These are phyloP conservation scores for Millerozyma miso DNA, from an alignment of 805 yeast species.

Conservation along the genomic window DNA sequence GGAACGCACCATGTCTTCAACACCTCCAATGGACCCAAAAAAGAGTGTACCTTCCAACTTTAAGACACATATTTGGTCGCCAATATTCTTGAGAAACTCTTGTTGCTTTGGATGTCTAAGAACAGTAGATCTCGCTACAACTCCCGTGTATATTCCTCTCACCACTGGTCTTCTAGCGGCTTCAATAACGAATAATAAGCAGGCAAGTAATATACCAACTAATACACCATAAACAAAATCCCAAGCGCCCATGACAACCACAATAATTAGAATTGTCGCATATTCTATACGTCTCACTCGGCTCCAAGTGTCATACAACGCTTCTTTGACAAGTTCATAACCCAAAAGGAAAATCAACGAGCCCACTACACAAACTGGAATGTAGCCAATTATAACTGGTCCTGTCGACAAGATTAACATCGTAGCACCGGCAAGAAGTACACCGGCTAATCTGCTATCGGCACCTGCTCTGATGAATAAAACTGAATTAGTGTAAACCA, in stretches of 20 bases:
- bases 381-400: slow-evolving; percentile 87
- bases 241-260: slow-evolving; percentile 91
- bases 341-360: slow-evolving; percentile 87
- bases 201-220: slow-evolving; percentile 86
- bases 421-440: slow-evolving; percentile 83
- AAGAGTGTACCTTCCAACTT: slow-evolving; percentile 86
- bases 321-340: slow-evolving; percentile 83
- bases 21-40: slow-evolving; percentile 92
- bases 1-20: slow-evolving; percentile 69
- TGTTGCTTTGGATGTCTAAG: slow-evolving; percentile 87
- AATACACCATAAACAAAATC: slow-evolving; percentile 93
- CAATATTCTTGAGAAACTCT: slow-evolving; percentile 77
- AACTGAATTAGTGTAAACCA: slow-evolving; percentile 92
- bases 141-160: slow-evolving; percentile 79
- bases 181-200: slow-evolving; percentile 91
- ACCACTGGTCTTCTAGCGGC: slow-evolving; percentile 83
- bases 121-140: slow-evolving; percentile 86
- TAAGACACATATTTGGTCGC: slow-evolving; percentile 83
- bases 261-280: slow-evolving; percentile 76
- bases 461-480: slow-evolving; percentile 94
- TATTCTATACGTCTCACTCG: slow-evolving; percentile 75
- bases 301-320: slow-evolving; percentile 80
- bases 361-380: slow-evolving; percentile 96
- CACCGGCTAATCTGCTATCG: slow-evolving; percentile 81
- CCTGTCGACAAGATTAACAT: slow-evolving; percentile 79